Base-by-base conservation (phyloP, 345 rosid genomes). In the Moringa oleifera region DNA sequence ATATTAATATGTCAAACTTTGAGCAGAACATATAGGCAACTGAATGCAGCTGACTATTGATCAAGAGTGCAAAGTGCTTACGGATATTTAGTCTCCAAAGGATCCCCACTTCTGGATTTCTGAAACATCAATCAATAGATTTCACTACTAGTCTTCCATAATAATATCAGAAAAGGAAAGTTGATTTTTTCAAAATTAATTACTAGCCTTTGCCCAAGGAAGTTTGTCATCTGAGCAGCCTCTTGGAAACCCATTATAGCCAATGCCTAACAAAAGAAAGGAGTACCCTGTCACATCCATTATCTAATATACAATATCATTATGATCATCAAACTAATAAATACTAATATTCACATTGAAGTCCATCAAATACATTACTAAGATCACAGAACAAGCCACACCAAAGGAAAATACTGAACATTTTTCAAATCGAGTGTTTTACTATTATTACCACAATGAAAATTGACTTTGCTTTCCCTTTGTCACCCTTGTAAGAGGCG, bases 171-270 rank as follows among this genome's bases (percentile, higher is more conserved):
- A 17, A 71, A 57, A 1, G 33, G 36, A 25, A 51, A n/a, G n/a
- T n/a, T n/a, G n/a, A n/a, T 7, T 20, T 18, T 11, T 20, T 57
- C 18, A 62, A 55, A 58, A 47, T 22, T 18, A n/a, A 52, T n/a
- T n/a, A n/a, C 74, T 22, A 75, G 88, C 97, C 96, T 90, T 93
- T 64, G 97, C 96, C 98, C 98, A 93, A 18, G 98, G 95, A 81
- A 93, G 97, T 71, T 66, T 79, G 69, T 90, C 98, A 78, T 93
- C 98, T 1, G 98, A 90, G 71, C 98, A 93, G 59, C 98, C 98
- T 79, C 98, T 83, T 28, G 97, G 97, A 86, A 93, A 90, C 53
- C 98, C 98, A 78, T 90, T 93, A 69, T 93, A 93, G 70, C 98
- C 98, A 64, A 93, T 93, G 65, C 97, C 97, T 90, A 66, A 63